Conservation (phyloP, 2,329 filamentous ascomycete genomes). For the Thyridium curvatum region DNA sequence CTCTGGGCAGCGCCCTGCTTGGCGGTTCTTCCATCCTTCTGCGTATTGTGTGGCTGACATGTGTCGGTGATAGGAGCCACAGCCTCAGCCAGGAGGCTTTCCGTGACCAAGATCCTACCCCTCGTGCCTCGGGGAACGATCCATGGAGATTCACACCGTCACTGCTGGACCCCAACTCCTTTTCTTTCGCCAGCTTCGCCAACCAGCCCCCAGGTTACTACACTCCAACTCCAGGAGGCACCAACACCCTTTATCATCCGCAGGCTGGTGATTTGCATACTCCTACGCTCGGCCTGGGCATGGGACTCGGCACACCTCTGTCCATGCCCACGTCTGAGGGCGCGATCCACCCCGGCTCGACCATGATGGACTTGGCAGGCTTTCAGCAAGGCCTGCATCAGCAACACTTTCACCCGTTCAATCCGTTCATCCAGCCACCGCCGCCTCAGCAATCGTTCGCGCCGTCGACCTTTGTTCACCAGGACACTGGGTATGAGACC, state of each 20-base stretch:
- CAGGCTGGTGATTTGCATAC: constrained; percentile 86
- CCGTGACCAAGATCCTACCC: constrained; percentile 74
- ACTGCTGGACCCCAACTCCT: constrained; percentile 78
- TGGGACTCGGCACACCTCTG: constrained; percentile 75
- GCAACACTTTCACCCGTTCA: constrained; percentile 32
- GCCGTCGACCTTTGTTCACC: constrained; percentile 74
- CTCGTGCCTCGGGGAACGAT: constrained; percentile 65
- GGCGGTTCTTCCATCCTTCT: too few relatives aligned
- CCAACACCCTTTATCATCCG: constrained; percentile 72
- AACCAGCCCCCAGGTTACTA: constrained; percentile 81
- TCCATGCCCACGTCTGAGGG: constrained; percentile 68
- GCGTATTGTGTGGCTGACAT: constrained; percentile 8
- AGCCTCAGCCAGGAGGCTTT: constrained; percentile 36
- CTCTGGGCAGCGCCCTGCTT: too few relatives aligned
- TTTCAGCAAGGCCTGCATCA: constrained; percentile 50
- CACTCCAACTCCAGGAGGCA: constrained; percentile 77
- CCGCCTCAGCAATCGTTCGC: constrained; percentile 58
- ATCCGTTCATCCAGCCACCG: constrained; percentile 62
- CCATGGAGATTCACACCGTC: constrained; percentile 86
- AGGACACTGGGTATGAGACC: constrained; percentile 72
- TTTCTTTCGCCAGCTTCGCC: constrained; percentile 71
- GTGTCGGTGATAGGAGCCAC: constrained; percentile 34
- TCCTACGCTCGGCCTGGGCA: constrained; percentile 64
- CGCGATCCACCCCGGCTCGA: constrained; percentile 51
- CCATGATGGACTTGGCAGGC: constrained; percentile 58